Evolutionary conservation across 208 protist genomes (phyloP).

Genomic region (Leishmania lainsoni): DNA sequence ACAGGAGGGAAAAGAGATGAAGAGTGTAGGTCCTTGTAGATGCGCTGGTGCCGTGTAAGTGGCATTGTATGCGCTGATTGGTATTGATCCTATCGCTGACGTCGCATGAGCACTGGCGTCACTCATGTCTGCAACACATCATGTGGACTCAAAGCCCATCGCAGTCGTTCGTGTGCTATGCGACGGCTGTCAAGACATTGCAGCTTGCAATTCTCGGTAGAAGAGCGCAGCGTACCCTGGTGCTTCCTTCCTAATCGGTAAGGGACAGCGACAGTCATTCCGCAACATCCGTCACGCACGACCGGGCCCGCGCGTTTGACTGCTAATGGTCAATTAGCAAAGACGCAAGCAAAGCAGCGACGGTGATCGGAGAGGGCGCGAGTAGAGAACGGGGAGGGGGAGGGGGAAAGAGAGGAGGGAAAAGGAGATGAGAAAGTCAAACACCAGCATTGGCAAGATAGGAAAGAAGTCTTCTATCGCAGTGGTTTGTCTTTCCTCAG

Average conservation of each 20-base stretch:
- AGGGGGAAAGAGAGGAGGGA: neutral
- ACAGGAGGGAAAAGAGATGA: conserved; percentile 1
- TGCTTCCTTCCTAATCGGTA: neutral
- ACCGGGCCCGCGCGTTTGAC: neutral
- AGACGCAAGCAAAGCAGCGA: neutral
- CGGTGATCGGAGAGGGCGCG: neutral
- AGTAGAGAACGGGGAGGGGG: neutral
- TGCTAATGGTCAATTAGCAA: neutral
- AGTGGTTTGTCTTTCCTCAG: neutral
- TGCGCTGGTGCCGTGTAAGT: neutral
- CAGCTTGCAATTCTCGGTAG: neutral
- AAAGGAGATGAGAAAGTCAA: neutral
- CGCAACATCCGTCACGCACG: neutral
- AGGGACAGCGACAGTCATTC: neutral
- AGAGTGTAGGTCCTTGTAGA: neutral
- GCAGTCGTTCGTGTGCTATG: neutral
- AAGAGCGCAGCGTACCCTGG: neutral
- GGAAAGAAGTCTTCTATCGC: neutral
- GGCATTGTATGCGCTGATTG: neutral
- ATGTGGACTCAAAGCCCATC: neutral
- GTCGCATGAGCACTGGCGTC: neutral
- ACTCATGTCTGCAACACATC: neutral
- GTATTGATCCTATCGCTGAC: neutral
- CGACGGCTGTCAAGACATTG: neutral
- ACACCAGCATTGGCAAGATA: neutral